Evolutionary conservation across 2,329 filamentous ascomycete species (phyloP), one percentile per base, ranked within the genome.

Genomic region (Hawksworthiomyces lignivorus): DNA sequence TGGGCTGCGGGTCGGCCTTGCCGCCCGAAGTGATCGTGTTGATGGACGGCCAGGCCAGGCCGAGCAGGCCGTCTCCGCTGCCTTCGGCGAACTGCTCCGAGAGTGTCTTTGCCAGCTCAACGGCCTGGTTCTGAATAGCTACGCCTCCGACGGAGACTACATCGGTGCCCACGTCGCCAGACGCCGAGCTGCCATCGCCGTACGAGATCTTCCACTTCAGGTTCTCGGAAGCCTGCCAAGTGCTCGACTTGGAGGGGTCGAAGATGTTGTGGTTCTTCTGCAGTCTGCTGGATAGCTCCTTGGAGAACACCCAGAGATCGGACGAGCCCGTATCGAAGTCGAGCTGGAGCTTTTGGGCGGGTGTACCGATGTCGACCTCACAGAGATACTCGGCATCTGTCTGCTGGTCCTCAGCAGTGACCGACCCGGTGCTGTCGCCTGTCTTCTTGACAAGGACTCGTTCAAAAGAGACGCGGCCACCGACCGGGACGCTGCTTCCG

Each of bases 281-380:
- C 24, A 56, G 54, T 3, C 48, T 46, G 12, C 60, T 52, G 17
- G 65, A 57, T 9, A 77, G 60, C 35, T 69, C 62, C 7, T 68
- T 72, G 11, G 75, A 79, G 61, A 73, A 76, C 41, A 77, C 62
- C 82, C 80, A 86, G 18, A 83, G 66, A 63, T 86, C 82, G 17
- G 80, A 71, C 10, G 78, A 83, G 17, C 81, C 81, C 29, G 81
- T 84, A 56, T 87, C 82, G 47, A 86, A 84, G 53, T 84, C 73
- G 12, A 85, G 58, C 48, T 69, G 70, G 32, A 80, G 50, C 34
- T 62, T 76, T 62, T 86, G 81, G 2, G 69, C 59, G 14, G 81
- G 81, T 2, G 73, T 80, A 21, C 83, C 83, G 46, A 87, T 79
- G 12, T 62, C 55, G 20, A 86, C 74, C 22, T 74, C 68, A 36